A percentile compares a stretch with the other conserved stretches of the same genome.
Conservation (phyloP, 257 asterid genomes). For the Prunella vulgaris region DNA sequence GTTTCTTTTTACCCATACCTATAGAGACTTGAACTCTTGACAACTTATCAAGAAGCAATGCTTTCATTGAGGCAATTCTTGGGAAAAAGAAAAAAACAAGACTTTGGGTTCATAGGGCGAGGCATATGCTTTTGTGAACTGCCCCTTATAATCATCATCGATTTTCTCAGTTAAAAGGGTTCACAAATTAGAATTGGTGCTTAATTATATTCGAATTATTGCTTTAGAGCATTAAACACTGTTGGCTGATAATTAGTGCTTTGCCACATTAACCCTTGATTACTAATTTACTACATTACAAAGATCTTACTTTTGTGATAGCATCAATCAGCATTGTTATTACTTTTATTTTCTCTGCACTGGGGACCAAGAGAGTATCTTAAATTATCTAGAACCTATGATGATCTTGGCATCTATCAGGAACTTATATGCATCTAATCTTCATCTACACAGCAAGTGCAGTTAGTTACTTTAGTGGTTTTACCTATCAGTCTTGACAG, state of each 20-base stretch:
- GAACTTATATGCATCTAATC: too few species aligned
- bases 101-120: neutral
- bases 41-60: neutral
- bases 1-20: neutral
- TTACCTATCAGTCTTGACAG: too few species aligned
- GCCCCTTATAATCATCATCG: too few species aligned
- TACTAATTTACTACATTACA: neutral
- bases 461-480: too few species aligned
- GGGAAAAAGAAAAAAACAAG: neutral
- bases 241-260: neutral
- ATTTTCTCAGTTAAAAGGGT: neutral
- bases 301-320: neutral
- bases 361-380: neutral
- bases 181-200: neutral
- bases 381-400: neutral
- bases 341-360: neutral
- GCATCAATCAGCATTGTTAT: neutral
- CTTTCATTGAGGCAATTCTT: neutral
- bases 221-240: neutral
- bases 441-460: too few species aligned
- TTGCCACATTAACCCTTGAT: neutral
- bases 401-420: neutral
- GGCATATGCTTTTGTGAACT: neutral
- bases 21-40: neutral
- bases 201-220: too few species aligned